Evolutionary conservation across 768 basidiomycete species (phyloP).

Genomic region (Lyophyllum shimeji): DNA sequence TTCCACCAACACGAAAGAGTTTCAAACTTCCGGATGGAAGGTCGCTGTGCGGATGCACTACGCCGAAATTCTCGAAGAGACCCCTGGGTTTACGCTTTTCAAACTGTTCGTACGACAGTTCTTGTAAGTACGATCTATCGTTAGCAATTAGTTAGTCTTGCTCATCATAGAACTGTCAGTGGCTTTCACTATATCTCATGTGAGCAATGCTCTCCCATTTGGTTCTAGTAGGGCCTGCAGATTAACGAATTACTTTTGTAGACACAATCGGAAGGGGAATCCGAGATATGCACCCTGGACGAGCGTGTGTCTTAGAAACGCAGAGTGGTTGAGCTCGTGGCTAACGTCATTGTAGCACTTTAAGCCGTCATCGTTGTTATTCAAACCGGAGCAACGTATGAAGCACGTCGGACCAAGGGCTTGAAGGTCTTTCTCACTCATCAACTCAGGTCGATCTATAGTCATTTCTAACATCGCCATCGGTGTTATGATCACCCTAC

Average conservation of each 20-base stretch:
- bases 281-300: slow-evolving; percentile 42
- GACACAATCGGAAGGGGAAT: slow-evolving; percentile 48
- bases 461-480: slow-evolving; percentile 44
- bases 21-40: slow-evolving; percentile 42
- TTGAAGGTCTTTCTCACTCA: neutral
- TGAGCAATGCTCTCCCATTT: slow-evolving; percentile 16
- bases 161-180: slow-evolving; percentile 22
- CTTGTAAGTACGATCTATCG: slow-evolving; percentile 32
- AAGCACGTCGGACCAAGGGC: neutral
- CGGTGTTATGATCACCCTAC: slow-evolving; percentile 33
- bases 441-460: slow-evolving; percentile 29
- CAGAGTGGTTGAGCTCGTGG: neutral
- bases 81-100: slow-evolving; percentile 49
- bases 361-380: slow-evolving; percentile 41
- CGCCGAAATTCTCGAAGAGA: slow-evolving; percentile 47
- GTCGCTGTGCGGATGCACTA: slow-evolving; percentile 44
- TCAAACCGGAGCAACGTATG: slow-evolving; percentile 45
- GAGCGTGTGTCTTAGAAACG: slow-evolving; percentile 31
- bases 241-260: slow-evolving; percentile 14
- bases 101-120: slow-evolving; percentile 50
- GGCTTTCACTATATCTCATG: slow-evolving; percentile 49
- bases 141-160: neutral
- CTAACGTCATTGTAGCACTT: slow-evolving; percentile 34
- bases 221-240: neutral
- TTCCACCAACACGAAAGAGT: slow-evolving; percentile 45